These are phyloP conservation scores for Plenodomus tracheiphilus DNA, from an alignment of 2,329 filamentous ascomycete genomes.

Conservation along the genomic window DNA sequence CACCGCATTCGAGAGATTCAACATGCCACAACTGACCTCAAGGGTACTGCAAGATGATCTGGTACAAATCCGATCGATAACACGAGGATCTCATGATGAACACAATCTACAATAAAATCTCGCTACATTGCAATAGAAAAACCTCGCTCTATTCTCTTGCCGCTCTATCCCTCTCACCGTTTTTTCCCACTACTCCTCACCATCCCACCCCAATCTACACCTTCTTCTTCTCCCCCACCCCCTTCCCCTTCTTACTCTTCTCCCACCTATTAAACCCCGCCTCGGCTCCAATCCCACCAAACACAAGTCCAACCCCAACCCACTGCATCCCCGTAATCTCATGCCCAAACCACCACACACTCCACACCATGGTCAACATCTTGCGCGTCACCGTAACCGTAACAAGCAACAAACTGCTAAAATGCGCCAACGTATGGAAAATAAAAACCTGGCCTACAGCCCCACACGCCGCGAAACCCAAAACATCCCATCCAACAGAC, in stretches of 20 bases:
- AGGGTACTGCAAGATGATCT: too few species aligned
- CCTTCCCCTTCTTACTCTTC: constrained; percentile 78
- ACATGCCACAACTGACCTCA: too few species aligned
- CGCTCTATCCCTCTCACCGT: too few species aligned
- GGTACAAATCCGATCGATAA: too few species aligned
- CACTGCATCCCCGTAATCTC: constrained; percentile 85
- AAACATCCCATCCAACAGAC: constrained; percentile 79
- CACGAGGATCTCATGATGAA: too few species aligned
- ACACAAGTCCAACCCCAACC: constrained; percentile 88
- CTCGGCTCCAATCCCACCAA: constrained; percentile 93
- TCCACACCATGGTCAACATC: constrained; percentile 99
- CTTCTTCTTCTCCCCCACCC: constrained; percentile 4
- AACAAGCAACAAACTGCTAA: constrained; percentile 88
- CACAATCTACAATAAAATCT: too few species aligned
- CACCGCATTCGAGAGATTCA: too few species aligned
- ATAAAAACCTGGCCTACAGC: constrained; percentile 97
- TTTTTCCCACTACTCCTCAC: too few species aligned
- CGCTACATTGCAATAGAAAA: too few species aligned
- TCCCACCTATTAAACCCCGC: constrained; percentile 78
- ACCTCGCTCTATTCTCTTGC: too few species aligned
- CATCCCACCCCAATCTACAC: not conserved
- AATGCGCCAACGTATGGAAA: constrained; percentile 87
- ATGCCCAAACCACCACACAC: constrained; percentile 93
- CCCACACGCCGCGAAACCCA: constrained; percentile 87
- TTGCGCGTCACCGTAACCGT: constrained; percentile 97